A percentile compares a stretch with the other conserved stretches of the same genome.
phyloP scores from a whole-genome alignment of 2,329 filamentous ascomycete species.

The Alternaria ethzedia region DNA sequence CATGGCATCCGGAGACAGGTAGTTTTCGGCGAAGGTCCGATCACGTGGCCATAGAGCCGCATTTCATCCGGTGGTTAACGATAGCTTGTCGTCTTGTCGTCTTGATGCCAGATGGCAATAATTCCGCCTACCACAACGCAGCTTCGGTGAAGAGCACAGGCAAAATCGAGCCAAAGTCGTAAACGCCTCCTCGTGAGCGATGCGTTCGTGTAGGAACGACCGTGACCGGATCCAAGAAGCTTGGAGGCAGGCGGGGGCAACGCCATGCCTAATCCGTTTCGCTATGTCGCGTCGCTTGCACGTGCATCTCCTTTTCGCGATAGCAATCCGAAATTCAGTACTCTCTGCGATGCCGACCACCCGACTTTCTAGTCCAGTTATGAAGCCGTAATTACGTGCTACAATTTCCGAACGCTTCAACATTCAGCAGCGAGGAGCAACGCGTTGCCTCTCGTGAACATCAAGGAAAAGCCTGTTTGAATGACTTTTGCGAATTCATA shows the following conservation, averaged over 20 bases:
- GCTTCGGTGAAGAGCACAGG: too few relatives aligned
- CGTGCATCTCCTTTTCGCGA: not conserved
- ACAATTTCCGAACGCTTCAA: not conserved
- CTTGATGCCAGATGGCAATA: not conserved
- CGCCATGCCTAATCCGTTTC: not conserved
- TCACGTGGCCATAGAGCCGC: not conserved
- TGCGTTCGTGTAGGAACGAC: not conserved
- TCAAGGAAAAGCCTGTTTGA: not conserved
- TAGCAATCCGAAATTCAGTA: not conserved
- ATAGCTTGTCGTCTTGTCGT: not conserved
- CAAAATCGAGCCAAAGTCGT: not conserved
- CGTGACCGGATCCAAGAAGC: not conserved
- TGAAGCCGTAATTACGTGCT: not conserved
- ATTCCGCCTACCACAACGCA: not conserved
- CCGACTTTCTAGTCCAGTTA: not conserved
- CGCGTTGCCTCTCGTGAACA: not conserved
- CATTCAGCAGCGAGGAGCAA: not conserved
- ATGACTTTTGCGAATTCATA: not conserved
- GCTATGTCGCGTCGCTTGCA: not conserved
- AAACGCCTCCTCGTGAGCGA: not conserved
- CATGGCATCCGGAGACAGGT: not conserved
- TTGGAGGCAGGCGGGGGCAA: not conserved
- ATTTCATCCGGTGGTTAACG: slow-evolving; percentile 8
- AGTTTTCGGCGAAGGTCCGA: not conserved
- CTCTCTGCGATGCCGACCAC: not conserved